Evolutionary conservation across 257 asterid species (phyloP), one percentile per base, ranked within the genome.

Genomic region (Mentha longifolia): DNA sequence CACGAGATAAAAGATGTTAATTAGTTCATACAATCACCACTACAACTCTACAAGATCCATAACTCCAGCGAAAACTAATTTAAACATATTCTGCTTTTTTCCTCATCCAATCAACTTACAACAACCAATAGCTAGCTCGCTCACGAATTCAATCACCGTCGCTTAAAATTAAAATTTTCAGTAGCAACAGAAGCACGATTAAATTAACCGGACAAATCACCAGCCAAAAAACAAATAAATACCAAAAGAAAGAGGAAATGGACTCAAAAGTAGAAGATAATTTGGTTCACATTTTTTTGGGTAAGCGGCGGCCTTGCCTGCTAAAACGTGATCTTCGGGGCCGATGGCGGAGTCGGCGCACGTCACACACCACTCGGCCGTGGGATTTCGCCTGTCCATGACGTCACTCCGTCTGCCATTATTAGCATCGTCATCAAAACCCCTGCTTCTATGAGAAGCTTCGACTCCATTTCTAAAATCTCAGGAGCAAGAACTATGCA

Each of bases 331-430:
- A 68, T 91, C 96, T 85, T 93, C 96, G 9, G 97, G 97, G 66
- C 95, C 96, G 71, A 91, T 81, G n/a, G n/a, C n/a, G n/a, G n/a
- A n/a, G n/a, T n/a, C n/a, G n/a, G n/a, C n/a, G n/a, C n/a, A n/a
- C n/a, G n/a, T n/a, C n/a, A n/a, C n/a, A 91, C 25, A 87, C 88
- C 31, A 93, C 97, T 61, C 97, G 78, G 65, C 96, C 96, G 57
- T 87, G 87, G n/a, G 73, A 93, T 87, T 82, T 91, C 87, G 37
- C 97, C 96, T 9, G 90, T 93, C 97, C 97, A 93, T 7, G 86
- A 89, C 60, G 76, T 82, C 41, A 82, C 93, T 33, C 82, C 77
- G 33, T 33, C 50, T 16, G 54, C 65, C 66, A 60, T 41, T n/a
- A n/a, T n/a, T 55, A 80, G 68, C 67, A 75, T 46, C 25, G 72